phyloP scores from a whole-genome alignment of 257 asterid species.

The Fraxinus cuspidata region DNA sequence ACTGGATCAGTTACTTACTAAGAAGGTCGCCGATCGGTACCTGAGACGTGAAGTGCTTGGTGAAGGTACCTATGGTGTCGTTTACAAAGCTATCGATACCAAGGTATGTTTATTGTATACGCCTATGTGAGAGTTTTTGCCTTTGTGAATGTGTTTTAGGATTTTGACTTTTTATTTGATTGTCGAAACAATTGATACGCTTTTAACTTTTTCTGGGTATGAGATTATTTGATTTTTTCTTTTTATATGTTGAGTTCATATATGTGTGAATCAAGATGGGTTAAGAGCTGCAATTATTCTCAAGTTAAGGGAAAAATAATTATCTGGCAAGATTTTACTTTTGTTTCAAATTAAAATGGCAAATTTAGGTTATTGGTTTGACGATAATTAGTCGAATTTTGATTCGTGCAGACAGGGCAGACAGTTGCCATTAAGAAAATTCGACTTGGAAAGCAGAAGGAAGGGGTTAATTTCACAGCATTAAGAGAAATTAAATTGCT shows the following conservation, averaged over 20 bases:
- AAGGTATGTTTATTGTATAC: constrained; percentile 46
- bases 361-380: background rate
- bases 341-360: background rate
- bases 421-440: constrained; percentile 94
- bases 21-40: constrained; percentile 88
- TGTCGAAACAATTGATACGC: background rate
- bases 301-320: background rate
- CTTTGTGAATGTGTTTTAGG: constrained; percentile 15
- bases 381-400: constrained; percentile 7
- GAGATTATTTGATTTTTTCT: background rate
- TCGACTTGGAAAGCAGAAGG: constrained; percentile 93
- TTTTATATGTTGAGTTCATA: background rate
- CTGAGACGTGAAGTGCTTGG: constrained; percentile 78
- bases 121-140: background rate
- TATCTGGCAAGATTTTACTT: background rate
- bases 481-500: constrained; percentile 90
- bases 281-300: background rate
- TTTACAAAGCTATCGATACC: constrained; percentile 85
- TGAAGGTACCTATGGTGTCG: constrained; percentile 96
- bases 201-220: background rate
- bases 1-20: constrained; percentile 43
- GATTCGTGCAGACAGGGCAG: constrained; percentile 75
- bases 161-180: constrained; percentile 12
- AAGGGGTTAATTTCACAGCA: constrained; percentile 95
- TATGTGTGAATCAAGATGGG: background rate